Evolutionary conservation across 1,284 basidiomycete species (phyloP).

Genomic region (Moesziomyces sp.): DNA sequence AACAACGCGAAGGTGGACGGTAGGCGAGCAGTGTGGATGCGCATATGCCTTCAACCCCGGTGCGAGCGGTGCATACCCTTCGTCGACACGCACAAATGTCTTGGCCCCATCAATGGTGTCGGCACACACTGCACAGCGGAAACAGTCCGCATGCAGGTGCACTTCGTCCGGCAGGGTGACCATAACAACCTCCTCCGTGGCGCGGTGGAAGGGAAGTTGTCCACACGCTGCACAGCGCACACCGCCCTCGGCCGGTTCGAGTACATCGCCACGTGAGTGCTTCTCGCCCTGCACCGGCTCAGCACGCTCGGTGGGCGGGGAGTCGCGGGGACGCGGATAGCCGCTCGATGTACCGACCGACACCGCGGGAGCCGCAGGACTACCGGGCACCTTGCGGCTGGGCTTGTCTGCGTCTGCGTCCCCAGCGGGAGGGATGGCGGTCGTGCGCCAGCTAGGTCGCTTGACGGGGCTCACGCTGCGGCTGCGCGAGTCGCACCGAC

Average conservation of each 20-base stretch:
- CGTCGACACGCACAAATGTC: conserved; percentile 38
- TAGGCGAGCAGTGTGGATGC: conserved; percentile 33
- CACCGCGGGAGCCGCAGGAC: conserved; percentile 1
- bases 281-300: conserved; percentile 23
- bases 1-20: conserved; percentile 13
- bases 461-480: conserved; percentile 51
- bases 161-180: conserved; percentile 29
- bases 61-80: not conserved
- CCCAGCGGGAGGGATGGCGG: not conserved
- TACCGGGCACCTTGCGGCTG: conserved; percentile 23
- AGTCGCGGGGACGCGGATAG: conserved; percentile 33
- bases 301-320: not conserved
- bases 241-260: conserved; percentile 20
- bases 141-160: conserved; percentile 54
- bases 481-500: conserved; percentile 41
- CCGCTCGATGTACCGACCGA: conserved; percentile 13
- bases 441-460: conserved; percentile 1
- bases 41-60: conserved; percentile 16
- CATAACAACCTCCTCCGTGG: conserved; percentile 38
- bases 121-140: conserved; percentile 45
- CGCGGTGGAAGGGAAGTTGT: conserved; percentile 30
- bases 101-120: conserved; percentile 34
- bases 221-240: conserved; percentile 34
- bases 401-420: not conserved
- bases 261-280: not conserved